A percentile compares a stretch with the other conserved stretches of the same genome.
Evolutionary conservation across 441 rosid species (phyloP).

Genomic region (Theobroma grandiflorum): DNA sequence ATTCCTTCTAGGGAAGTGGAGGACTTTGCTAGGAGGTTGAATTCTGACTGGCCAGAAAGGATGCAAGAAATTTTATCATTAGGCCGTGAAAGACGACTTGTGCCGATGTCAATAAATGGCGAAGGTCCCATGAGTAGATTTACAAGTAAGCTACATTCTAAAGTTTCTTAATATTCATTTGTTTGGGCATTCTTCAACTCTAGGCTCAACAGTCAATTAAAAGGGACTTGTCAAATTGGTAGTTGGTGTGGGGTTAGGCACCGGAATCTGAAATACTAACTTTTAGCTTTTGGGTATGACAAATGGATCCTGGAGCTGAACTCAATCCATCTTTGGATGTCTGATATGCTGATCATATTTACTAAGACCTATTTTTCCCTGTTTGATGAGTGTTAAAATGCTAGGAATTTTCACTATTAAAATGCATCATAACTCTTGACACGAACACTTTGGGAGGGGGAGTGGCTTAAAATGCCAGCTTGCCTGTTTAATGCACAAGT

Average conservation of each 20-base stretch:
- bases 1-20: constrained; percentile 59
- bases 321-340: not conserved
- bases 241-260: not conserved
- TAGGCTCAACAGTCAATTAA: not conserved
- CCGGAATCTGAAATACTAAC: not conserved
- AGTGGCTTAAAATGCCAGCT: not conserved
- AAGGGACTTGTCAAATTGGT: not conserved
- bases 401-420: not conserved
- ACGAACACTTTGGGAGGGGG: not conserved
- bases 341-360: not conserved
- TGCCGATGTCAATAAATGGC: constrained; percentile 46
- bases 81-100: constrained; percentile 54
- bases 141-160: constrained; percentile 38
- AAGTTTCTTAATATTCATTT: not conserved
- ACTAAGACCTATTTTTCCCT: not conserved
- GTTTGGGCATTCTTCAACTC: not conserved
- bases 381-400: not conserved
- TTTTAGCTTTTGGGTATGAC: not conserved
- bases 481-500: no score
- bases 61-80: constrained; percentile 63
- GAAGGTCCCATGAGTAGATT: constrained; percentile 49
- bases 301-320: not conserved
- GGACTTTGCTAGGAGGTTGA: constrained; percentile 73
- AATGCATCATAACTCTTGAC: no score
- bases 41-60: constrained; percentile 78